These are phyloP conservation scores for Heterobasidion occidentale DNA, from an alignment of 1,284 basidiomycete species.

Conservation along the genomic window DNA sequence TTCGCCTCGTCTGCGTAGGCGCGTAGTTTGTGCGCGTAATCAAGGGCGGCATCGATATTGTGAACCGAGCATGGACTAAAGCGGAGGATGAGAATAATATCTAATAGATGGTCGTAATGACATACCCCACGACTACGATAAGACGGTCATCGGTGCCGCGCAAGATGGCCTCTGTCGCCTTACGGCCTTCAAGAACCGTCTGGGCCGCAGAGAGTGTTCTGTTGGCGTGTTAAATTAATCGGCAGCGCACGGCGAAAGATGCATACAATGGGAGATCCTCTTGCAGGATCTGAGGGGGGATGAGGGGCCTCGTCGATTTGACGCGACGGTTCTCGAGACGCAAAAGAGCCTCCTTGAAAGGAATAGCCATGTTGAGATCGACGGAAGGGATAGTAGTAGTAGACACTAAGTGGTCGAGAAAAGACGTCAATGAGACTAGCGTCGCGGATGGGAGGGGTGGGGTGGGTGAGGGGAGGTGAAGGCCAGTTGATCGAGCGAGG, in stretches of 20 bases:
- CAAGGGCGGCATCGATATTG: conserved; percentile 76
- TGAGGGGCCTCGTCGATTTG: conserved; percentile 78
- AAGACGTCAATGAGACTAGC: background rate
- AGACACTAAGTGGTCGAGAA: background rate
- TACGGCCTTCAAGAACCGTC: conserved; percentile 82
- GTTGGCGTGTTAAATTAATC: conserved; percentile 2
- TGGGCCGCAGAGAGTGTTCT: conserved; percentile 69
- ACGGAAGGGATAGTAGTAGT: conserved; percentile 22
- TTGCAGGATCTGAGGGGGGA: conserved; percentile 88
- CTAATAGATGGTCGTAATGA: conserved; percentile 6
- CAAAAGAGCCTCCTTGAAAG: conserved; percentile 70
- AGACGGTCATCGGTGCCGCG: conserved; percentile 84
- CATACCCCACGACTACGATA: conserved; percentile 81
- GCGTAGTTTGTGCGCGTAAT: conserved; percentile 76
- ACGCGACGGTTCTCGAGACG: conserved; percentile 86
- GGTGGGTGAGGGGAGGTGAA: background rate
- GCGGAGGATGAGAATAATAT: background rate
- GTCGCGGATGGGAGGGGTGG: background rate
- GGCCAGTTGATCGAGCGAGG: background rate
- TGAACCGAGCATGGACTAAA: conserved; percentile 89
- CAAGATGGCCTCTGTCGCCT: conserved; percentile 71
- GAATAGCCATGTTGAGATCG: conserved; percentile 36
- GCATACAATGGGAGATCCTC: conserved; percentile 78
- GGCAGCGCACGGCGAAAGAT: background rate
- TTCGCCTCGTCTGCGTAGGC: conserved; percentile 76